Conservation (phyloP, 176 grass and related monocot genomes). For the Aegilops umbellulata region DNA sequence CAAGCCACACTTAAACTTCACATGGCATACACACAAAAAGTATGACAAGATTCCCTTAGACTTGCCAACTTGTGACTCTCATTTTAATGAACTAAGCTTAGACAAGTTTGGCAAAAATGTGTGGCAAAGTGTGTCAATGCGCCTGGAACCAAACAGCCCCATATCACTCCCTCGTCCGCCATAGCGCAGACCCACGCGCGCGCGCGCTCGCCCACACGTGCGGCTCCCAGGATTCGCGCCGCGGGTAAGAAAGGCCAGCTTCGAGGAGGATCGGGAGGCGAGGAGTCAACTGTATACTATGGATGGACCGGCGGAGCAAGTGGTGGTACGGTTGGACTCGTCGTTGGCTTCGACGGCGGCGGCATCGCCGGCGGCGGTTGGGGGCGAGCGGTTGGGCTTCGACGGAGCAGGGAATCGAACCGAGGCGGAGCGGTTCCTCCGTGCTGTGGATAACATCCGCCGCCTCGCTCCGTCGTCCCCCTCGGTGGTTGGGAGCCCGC, state of each 20-base stretch:
- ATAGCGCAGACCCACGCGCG: slow-evolving; percentile 29
- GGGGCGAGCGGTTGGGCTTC: slow-evolving; percentile 60
- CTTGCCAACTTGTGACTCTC: too few species aligned
- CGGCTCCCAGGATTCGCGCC: slow-evolving; percentile 57
- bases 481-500: slow-evolving; percentile 47
- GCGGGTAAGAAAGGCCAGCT: slow-evolving; percentile 27
- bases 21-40: too few species aligned
- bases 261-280: not conserved
- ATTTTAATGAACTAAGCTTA: too few species aligned
- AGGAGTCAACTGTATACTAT: slow-evolving; percentile 34
- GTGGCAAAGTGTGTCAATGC: too few species aligned
- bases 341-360: slow-evolving; percentile 17
- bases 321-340: slow-evolving; percentile 57
- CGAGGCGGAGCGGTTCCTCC: slow-evolving; percentile 60
- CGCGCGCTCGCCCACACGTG: slow-evolving; percentile 40
- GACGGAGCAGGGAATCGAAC: slow-evolving; percentile 38
- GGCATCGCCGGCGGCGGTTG: not conserved
- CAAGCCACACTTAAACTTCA: too few species aligned
- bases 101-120: too few species aligned
- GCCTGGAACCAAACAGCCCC: too few species aligned
- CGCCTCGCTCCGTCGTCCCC: slow-evolving; percentile 45
- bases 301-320: slow-evolving; percentile 54
- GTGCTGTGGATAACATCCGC: slow-evolving; percentile 65
- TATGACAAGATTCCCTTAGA: too few species aligned
- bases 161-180: slow-evolving; percentile 35